Evolutionary conservation across 2,329 filamentous ascomycete genomes (phyloP).

Genomic region (Pseudogymnoascus verrucosus): DNA sequence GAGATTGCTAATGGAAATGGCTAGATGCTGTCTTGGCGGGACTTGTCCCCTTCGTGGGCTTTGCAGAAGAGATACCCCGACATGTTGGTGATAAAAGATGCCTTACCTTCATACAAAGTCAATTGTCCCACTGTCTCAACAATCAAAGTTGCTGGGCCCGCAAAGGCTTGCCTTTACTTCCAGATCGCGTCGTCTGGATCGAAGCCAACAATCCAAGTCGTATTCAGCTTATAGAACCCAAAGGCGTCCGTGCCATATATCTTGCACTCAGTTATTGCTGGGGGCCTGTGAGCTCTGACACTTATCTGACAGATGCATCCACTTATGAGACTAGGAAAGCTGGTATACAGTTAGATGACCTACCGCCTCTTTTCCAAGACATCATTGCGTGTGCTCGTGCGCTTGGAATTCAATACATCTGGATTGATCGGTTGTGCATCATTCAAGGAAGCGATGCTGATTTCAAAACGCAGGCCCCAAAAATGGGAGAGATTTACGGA

Average conservation of each 20-base stretch:
- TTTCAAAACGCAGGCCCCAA: conserved; percentile 12
- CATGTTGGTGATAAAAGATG: neutral
- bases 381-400: neutral
- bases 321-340: neutral
- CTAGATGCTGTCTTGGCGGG: neutral
- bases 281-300: neutral
- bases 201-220: neutral
- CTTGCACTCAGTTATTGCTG: neutral
- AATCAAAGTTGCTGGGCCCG: neutral
- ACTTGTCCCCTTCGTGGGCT: neutral
- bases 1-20: neutral
- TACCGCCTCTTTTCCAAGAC: neutral
- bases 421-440: neutral
- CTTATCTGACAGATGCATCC: neutral
- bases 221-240: neutral
- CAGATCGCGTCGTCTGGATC: neutral
- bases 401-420: neutral
- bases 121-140: neutral
- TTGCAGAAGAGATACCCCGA: neutral
- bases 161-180: neutral
- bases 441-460: neutral
- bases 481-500: conserved; percentile 12
- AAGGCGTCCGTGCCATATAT: neutral
- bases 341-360: neutral
- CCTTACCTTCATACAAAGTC: neutral